phyloP scores from a whole-genome alignment of 2,329 filamentous ascomycete species.

The Metarhizium brunneum region DNA sequence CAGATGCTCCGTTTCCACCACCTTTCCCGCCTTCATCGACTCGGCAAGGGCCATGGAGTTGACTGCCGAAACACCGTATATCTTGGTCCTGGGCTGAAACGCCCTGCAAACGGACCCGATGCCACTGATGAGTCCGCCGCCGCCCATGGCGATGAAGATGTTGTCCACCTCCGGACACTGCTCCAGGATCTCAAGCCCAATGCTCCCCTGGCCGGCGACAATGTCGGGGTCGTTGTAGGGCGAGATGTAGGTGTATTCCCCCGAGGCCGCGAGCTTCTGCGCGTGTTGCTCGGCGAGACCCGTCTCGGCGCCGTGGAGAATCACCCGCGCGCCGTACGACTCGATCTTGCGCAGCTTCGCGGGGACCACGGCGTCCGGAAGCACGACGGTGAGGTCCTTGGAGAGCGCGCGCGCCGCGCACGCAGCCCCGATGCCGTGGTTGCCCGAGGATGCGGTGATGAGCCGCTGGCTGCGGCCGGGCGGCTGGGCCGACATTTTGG shows the following conservation, averaged over 20 bases:
- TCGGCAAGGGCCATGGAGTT: constrained; percentile 14
- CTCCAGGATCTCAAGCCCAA: constrained; percentile 14
- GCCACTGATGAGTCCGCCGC: constrained; percentile 14
- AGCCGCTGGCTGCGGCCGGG: constrained; percentile 1
- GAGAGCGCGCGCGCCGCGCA: constrained; percentile 8
- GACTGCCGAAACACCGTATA: constrained; percentile 13
- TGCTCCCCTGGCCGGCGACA: constrained; percentile 12
- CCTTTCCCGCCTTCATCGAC: constrained; percentile 11
- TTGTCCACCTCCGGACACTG: constrained; percentile 13
- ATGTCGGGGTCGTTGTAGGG: constrained; percentile 15
- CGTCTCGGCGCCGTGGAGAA: constrained; percentile 13
- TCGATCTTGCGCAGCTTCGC: constrained; percentile 13
- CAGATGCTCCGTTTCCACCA: constrained; percentile 14
- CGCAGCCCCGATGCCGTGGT: constrained; percentile 14
- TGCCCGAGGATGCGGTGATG: constrained; percentile 15
- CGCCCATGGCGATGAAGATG: constrained; percentile 16
- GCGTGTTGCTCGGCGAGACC: constrained; percentile 15
- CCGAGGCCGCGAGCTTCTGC: constrained; percentile 12
- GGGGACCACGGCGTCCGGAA: constrained; percentile 11
- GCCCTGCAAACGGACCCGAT: constrained; percentile 16
- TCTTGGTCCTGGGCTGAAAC: constrained; percentile 10
- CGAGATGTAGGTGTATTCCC: constrained; percentile 13
- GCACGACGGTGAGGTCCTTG: constrained; percentile 10
- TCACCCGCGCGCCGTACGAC: constrained; percentile 11
- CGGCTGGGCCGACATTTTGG: constrained; percentile 12